Evolutionary conservation across 208 protist genomes (phyloP).

Genomic region (Trypanosoma scelopori): DNA sequence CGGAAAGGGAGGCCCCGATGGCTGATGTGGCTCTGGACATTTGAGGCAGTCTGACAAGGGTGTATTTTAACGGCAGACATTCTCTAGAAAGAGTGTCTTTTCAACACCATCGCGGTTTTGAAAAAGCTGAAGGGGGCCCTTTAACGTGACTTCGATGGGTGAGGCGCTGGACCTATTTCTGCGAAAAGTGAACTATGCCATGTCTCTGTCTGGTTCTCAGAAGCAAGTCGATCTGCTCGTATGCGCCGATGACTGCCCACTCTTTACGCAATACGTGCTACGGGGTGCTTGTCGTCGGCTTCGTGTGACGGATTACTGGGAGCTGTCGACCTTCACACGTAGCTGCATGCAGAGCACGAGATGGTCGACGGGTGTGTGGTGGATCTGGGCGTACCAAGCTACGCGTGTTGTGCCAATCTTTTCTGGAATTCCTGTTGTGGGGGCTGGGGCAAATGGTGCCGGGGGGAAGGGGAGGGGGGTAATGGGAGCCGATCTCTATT

Average conservation of each 20-base stretch:
- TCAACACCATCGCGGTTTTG: constrained; percentile 9
- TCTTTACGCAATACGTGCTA: constrained; percentile 21
- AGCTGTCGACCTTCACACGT: constrained; percentile 15
- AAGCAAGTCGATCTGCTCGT: constrained; percentile 20
- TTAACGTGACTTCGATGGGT: constrained; percentile 1
- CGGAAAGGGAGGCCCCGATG: neutral
- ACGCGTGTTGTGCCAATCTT: constrained; percentile 35
- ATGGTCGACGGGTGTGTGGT: constrained; percentile 28
- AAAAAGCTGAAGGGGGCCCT: constrained; percentile 14
- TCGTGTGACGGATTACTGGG: neutral
- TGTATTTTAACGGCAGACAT: constrained; percentile 4
- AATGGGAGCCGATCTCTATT: neutral
- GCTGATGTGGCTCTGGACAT: constrained; percentile 18
- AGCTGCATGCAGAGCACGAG: constrained; percentile 11
- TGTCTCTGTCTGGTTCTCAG: constrained; percentile 2
- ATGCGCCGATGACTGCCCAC: constrained; percentile 13
- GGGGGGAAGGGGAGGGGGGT: too few species aligned
- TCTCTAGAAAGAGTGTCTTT: constrained; percentile 8
- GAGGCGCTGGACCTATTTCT: constrained; percentile 22
- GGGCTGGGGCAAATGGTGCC: constrained; percentile 11
- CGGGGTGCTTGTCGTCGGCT: constrained; percentile 16
- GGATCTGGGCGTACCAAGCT: constrained; percentile 34
- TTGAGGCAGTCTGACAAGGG: constrained; percentile 22
- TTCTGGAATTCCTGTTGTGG: constrained; percentile 18
- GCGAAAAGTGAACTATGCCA: neutral